Evolutionary conservation across 1,284 basidiomycete genomes (phyloP).

Genomic region (Rhizoctonia solani): DNA sequence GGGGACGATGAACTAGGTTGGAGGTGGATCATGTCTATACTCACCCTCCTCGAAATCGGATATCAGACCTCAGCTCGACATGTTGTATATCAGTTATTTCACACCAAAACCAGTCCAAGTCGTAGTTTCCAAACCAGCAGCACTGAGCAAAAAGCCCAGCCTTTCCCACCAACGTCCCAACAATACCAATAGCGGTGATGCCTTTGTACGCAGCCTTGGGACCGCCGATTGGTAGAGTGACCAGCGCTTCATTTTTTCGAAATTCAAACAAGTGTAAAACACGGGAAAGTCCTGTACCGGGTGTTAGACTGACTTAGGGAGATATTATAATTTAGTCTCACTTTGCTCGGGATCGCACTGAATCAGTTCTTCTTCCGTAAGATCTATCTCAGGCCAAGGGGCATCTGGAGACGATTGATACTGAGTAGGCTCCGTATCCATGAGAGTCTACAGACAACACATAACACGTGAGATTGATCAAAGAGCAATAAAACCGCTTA

Average conservation of each 20-base stretch:
- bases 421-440: too few relatives aligned
- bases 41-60: conserved; percentile 2
- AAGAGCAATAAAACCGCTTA: too few relatives aligned
- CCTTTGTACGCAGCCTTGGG: not conserved
- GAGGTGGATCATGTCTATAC: not conserved
- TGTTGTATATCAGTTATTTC: not conserved
- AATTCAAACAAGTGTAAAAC: not conserved
- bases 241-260: not conserved
- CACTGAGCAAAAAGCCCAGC: conserved; percentile 7
- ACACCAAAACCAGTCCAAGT: conserved; percentile 1
- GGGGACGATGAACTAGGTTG: not conserved
- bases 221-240: not conserved
- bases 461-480: too few relatives aligned
- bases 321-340: not conserved
- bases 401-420: too few relatives aligned
- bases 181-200: not conserved
- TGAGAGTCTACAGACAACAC: too few relatives aligned
- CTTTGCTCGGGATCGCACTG: not conserved
- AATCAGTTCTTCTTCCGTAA: not conserved
- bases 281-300: not conserved
- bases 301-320: not conserved
- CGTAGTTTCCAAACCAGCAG: not conserved
- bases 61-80: not conserved
- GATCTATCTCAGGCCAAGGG: too few relatives aligned
- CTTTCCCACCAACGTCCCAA: not conserved